Evolutionary conservation across 441 rosid species (phyloP).

Genomic region (Hypseocharis bilobata): DNA sequence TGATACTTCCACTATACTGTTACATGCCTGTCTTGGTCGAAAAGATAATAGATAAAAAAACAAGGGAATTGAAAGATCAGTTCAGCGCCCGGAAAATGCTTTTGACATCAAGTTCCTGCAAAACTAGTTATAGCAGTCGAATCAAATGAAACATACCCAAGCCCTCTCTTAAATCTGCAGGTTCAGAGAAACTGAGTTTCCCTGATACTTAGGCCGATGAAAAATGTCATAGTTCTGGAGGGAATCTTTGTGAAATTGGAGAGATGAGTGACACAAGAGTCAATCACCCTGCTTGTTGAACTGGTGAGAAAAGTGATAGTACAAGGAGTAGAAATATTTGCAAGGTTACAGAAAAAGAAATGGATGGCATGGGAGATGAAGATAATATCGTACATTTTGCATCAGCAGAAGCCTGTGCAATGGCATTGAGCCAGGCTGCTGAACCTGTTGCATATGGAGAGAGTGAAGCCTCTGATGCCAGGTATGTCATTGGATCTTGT

Average conservation of each 20-base stretch:
- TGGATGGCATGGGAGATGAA: conserved; percentile 20
- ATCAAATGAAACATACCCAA: conserved; percentile 36
- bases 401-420: conserved; percentile 73
- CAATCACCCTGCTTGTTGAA: conserved; percentile 15
- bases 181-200: conserved; percentile 38
- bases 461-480: conserved; percentile 42
- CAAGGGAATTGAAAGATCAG: conserved; percentile 25
- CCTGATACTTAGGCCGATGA: conserved; percentile 76
- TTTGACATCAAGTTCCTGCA: conserved; percentile 27
- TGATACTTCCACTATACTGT: too few relatives aligned
- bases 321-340: conserved; percentile 13
- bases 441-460: conserved; percentile 62
- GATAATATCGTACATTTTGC: conserved; percentile 31
- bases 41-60: too few relatives aligned
- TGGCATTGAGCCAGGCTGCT: conserved; percentile 67
- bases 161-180: conserved; percentile 58
- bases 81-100: conserved; percentile 21
- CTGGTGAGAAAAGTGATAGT: conserved; percentile 17
- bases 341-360: conserved; percentile 16
- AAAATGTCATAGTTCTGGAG: conserved; percentile 30
- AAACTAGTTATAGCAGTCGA: conserved; percentile 21
- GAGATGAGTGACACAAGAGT: conserved; percentile 27
- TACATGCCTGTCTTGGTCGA: too few relatives aligned
- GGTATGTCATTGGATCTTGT: conserved; percentile 34
- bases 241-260: conserved; percentile 43